These are phyloP conservation scores for Ascobolus immersus DNA, from an alignment of 495 filamentous ascomycete species.

Conservation along the genomic window DNA sequence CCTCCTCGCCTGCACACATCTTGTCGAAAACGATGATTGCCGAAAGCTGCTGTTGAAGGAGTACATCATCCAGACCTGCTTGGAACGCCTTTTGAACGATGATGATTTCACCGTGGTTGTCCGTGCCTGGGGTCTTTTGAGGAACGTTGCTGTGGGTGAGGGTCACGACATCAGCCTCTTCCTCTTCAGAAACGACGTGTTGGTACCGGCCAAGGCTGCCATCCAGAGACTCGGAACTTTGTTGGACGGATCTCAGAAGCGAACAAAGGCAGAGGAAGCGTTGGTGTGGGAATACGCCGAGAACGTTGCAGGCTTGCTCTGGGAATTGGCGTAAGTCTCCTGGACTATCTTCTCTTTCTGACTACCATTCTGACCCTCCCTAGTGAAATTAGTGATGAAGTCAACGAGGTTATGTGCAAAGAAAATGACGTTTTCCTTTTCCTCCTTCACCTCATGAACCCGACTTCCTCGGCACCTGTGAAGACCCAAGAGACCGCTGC, in stretches of 20 bases:
- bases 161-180: conserved; percentile 36
- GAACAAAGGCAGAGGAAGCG: conserved; percentile 6
- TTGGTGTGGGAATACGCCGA: conserved; percentile 14
- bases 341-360: not conserved
- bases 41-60: conserved; percentile 34
- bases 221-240: conserved; percentile 22
- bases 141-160: conserved; percentile 30
- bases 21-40: conserved; percentile 30
- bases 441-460: conserved; percentile 23
- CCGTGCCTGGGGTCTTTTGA: conserved; percentile 34
- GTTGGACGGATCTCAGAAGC: not conserved
- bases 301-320: conserved; percentile 15
- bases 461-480: conserved; percentile 14
- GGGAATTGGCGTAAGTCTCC: conserved; percentile 10
- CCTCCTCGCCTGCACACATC: conserved; percentile 28
- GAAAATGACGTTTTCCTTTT: conserved; percentile 23
- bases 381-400: conserved; percentile 27
- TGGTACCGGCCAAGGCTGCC: conserved; percentile 29
- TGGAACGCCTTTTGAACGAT: conserved; percentile 35
- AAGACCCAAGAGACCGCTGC: conserved; percentile 18
- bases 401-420: conserved; percentile 24
- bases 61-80: conserved; percentile 31
- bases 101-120: conserved; percentile 29
- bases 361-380: conserved; percentile 4
- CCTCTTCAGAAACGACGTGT: conserved; percentile 29